A percentile compares a stretch with the other conserved stretches of the same genome.
Evolutionary conservation across 2,329 filamentous ascomycete genomes (phyloP).

Genomic region (Ustilaginoidea virens): DNA sequence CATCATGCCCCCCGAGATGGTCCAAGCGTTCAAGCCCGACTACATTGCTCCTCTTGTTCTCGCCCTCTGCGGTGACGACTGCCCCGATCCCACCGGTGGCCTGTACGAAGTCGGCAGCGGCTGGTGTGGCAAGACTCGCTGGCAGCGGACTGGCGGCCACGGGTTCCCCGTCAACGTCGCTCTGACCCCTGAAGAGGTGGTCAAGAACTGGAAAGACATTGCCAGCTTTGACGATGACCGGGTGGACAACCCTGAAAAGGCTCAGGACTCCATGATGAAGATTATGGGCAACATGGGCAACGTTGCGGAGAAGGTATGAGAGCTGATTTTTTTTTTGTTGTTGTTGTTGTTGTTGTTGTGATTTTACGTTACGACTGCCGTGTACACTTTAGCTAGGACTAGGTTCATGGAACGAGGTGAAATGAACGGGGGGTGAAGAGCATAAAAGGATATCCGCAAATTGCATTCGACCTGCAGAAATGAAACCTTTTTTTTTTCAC

Average conservation of each 20-base stretch:
- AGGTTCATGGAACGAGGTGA: too few species aligned
- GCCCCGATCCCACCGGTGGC: conserved; percentile 70
- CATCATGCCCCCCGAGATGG: conserved; percentile 91
- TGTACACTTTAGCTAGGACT: too few species aligned
- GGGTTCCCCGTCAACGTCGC: conserved; percentile 79
- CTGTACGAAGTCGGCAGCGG: conserved; percentile 92
- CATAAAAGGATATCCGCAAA: conserved; percentile 1
- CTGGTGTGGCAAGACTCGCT: conserved; percentile 83
- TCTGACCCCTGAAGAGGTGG: conserved; percentile 72
- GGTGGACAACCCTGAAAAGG: conserved; percentile 71
- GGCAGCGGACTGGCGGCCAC: conserved; percentile 82
- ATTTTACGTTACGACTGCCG: too few species aligned
- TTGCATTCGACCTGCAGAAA: background rate
- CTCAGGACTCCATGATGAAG: conserved; percentile 62
- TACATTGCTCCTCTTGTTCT: conserved; percentile 91
- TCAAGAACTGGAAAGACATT: conserved; percentile 62
- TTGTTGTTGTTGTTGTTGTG: background rate
- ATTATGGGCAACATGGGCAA: conserved; percentile 73
- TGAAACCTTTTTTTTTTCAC: too few species aligned
- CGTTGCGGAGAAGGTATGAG: conserved; percentile 49
- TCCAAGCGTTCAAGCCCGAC: conserved; percentile 97
- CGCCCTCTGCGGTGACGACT: conserved; percentile 70
- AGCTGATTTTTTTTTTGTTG: conserved; percentile 7
- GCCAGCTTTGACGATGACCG: conserved; percentile 76
- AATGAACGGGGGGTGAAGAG: too few species aligned